These are phyloP conservation scores for Purpureocillium lavendulum DNA, from an alignment of 2,329 filamentous ascomycete genomes.

Conservation along the genomic window DNA sequence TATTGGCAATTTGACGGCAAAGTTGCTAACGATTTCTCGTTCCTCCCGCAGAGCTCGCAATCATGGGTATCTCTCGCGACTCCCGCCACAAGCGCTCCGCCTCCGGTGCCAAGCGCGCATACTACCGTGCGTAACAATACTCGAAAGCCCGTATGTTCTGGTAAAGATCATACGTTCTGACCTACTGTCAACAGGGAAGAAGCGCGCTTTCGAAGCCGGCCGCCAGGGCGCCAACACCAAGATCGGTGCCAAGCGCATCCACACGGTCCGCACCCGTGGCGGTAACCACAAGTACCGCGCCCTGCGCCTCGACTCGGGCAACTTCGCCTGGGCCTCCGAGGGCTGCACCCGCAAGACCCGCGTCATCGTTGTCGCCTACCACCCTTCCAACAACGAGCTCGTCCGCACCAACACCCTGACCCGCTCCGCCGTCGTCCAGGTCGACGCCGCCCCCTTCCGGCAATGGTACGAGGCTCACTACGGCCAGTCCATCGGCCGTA, in stretches of 20 bases:
- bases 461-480: constrained; percentile 99
- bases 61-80: constrained; percentile 99
- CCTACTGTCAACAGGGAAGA: constrained; percentile 72
- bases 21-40: too few species aligned
- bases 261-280: constrained; percentile 93
- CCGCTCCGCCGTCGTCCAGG: constrained; percentile 96
- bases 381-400: constrained; percentile 99
- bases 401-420: constrained; percentile 99
- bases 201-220: constrained; percentile 98
- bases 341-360: constrained; percentile 97
- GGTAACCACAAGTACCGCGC: constrained; percentile 99
- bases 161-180: constrained; percentile 60
- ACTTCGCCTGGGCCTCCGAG: constrained; percentile 99
- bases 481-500: constrained; percentile 79
- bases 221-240: constrained; percentile 99
- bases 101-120: constrained; percentile 94
- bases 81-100: constrained; percentile 99
- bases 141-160: constrained; percentile 60
- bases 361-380: constrained; percentile 96
- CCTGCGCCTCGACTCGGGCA: constrained; percentile 95
- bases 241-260: constrained; percentile 95
- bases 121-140: constrained; percentile 63
- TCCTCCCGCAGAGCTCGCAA: constrained; percentile 56
- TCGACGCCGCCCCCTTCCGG: constrained; percentile 97
- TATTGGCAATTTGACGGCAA: too few species aligned